A percentile compares a stretch with the other conserved stretches of the same genome.
Conservation (phyloP, 345 rosid genomes). For the Linum trigynum region DNA sequence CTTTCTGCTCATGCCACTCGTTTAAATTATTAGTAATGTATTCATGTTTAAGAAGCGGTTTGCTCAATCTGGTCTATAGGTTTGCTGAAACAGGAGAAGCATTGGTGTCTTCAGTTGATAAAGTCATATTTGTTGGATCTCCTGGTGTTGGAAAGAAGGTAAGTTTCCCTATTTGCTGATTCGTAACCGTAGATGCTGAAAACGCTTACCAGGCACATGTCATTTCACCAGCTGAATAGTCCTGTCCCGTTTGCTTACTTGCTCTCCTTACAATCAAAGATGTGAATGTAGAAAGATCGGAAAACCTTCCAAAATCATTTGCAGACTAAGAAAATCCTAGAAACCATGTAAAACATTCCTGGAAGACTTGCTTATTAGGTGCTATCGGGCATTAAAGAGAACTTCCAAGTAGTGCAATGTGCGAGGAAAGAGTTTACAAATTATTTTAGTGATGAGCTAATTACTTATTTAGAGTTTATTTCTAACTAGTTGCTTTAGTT, state of each 20-base stretch:
- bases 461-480: neutral
- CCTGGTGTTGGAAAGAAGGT: constrained; percentile 95
- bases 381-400: neutral
- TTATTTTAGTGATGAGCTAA: neutral
- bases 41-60: neutral
- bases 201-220: neutral
- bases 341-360: neutral
- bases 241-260: neutral
- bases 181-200: neutral
- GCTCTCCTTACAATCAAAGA: neutral
- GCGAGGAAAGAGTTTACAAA: neutral
- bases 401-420: neutral
- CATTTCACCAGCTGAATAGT: neutral
- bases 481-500: too few relatives aligned
- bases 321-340: neutral
- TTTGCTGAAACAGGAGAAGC: constrained; percentile 98
- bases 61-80: constrained; percentile 30
- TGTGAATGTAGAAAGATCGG: neutral
- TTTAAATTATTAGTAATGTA: neutral
- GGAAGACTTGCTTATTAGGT: neutral
- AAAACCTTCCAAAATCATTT: neutral
- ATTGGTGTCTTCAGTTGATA: constrained; percentile 81
- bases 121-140: constrained; percentile 92
- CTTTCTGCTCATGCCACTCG: constrained; percentile 11
- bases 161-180: constrained; percentile 9